These are phyloP conservation scores for Xerocomus amazonicus DNA, from an alignment of 1,284 basidiomycete genomes.

Conservation along the genomic window DNA sequence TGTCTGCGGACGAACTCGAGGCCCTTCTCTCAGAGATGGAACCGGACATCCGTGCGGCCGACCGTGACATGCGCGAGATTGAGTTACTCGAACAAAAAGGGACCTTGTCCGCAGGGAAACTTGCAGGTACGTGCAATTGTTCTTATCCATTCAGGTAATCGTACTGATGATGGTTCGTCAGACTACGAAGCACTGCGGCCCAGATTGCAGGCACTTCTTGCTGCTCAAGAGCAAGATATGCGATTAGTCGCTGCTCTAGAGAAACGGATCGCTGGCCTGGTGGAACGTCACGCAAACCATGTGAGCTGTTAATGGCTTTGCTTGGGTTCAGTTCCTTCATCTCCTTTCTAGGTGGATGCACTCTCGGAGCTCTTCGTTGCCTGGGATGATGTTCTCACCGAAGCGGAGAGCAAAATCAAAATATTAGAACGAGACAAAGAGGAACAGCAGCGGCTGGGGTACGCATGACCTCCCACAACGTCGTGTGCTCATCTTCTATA, in stretches of 20 bases:
- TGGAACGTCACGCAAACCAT: slow-evolving; percentile 66
- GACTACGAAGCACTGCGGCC: slow-evolving; percentile 63
- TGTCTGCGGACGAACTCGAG: slow-evolving; percentile 65
- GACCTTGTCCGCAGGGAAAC: slow-evolving; percentile 65
- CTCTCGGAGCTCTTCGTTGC: slow-evolving; percentile 76
- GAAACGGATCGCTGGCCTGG: slow-evolving; percentile 54
- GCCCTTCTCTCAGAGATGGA: slow-evolving; percentile 74
- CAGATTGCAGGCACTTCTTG: slow-evolving; percentile 54
- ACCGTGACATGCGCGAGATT: slow-evolving; percentile 75
- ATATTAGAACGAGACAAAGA: slow-evolving; percentile 55
- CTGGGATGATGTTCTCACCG: slow-evolving; percentile 70
- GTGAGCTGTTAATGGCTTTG: slow-evolving; percentile 37
- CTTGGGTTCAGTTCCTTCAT: neutral
- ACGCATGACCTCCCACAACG: slow-evolving; percentile 27
- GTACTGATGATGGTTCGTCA: slow-evolving; percentile 19
- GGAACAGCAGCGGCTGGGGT: slow-evolving; percentile 56
- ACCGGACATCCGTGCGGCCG: slow-evolving; percentile 72
- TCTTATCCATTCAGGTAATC: neutral
- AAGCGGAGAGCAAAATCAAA: slow-evolving; percentile 55
- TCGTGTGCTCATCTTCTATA: slow-evolving; percentile 4
- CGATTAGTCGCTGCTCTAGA: slow-evolving; percentile 56
- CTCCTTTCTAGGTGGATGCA: slow-evolving; percentile 56
- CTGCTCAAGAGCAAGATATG: slow-evolving; percentile 57
- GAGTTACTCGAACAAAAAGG: slow-evolving; percentile 64
- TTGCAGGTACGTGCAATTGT: slow-evolving; percentile 44